These are phyloP conservation scores for Fomitopsis palustris DNA, from an alignment of 1,284 basidiomycete species.

Conservation along the genomic window DNA sequence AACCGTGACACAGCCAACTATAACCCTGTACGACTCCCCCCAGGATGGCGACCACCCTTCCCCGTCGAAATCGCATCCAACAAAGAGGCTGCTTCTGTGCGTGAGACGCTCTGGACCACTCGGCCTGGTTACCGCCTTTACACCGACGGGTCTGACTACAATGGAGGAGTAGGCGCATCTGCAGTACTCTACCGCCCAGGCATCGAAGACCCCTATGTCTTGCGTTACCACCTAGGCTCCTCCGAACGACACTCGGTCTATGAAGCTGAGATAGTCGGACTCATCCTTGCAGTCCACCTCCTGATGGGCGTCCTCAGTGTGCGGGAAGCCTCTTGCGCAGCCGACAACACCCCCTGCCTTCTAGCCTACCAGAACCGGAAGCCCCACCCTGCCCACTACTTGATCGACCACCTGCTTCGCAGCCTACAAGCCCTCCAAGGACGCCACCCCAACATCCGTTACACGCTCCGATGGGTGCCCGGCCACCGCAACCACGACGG, in stretches of 20 bases:
- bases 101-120: no score
- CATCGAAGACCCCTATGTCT: background rate
- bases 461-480: no score
- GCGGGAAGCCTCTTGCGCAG: constrained; percentile 1
- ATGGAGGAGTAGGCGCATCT: constrained; percentile 10
- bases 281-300: constrained; percentile 12
- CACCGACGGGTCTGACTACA: constrained; percentile 15
- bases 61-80: no score
- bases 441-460: no score
- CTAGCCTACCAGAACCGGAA: constrained; percentile 3
- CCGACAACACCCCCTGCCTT: constrained; percentile 11
- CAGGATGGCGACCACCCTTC: no score
- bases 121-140: no score
- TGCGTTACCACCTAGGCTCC: constrained; percentile 22
- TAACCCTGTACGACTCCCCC: no score
- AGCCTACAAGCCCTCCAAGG: background rate
- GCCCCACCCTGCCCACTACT: constrained; percentile 7
- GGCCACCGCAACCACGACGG: no score
- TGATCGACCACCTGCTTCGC: constrained; percentile 10
- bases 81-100: no score
- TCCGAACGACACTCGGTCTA: constrained; percentile 26
- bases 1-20: no score
- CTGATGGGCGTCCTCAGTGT: background rate
- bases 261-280: constrained; percentile 28
- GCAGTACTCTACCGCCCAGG: constrained; percentile 7